phyloP scores from a whole-genome alignment of 805 yeast genomes.

The Pichia pseudocactophila region DNA sequence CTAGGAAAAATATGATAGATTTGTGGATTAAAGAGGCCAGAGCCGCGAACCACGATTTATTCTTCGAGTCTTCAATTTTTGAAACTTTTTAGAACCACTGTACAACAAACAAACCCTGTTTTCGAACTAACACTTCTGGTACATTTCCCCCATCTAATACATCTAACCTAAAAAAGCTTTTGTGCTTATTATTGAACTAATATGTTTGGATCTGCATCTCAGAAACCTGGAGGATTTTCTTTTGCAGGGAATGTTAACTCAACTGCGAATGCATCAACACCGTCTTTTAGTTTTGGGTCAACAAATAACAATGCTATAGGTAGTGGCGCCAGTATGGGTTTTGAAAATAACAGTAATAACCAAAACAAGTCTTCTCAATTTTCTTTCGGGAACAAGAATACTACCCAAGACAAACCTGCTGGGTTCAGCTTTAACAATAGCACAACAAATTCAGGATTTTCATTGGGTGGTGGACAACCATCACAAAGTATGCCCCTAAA shows the following conservation, averaged over 20 bases:
- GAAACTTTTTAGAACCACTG: too few species aligned
- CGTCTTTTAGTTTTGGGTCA: background rate
- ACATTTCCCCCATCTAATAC: too few species aligned
- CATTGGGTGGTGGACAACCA: background rate
- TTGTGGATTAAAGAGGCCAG: too few species aligned
- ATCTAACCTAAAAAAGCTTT: too few species aligned
- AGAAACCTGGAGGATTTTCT: conserved; percentile 1
- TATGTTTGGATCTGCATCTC: conserved; percentile 22
- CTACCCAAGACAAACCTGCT: background rate
- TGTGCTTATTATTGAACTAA: background rate
- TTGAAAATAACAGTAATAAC: background rate
- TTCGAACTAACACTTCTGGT: too few species aligned
- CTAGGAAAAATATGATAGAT: too few species aligned
- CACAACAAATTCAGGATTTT: background rate
- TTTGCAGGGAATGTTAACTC: background rate
- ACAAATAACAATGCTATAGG: background rate
- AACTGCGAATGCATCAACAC: background rate
- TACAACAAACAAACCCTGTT: too few species aligned
- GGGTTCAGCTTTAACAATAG: background rate
- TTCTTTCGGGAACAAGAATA: conserved; percentile 9
- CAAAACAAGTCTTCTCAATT: conserved; percentile 12
- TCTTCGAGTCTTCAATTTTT: too few species aligned
- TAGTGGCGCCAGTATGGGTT: too few species aligned
- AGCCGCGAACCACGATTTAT: too few species aligned
- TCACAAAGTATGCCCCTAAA: background rate